These are phyloP conservation scores for Penicillium sp. DNA, from an alignment of 2,329 filamentous ascomycete genomes.

Conservation along the genomic window DNA sequence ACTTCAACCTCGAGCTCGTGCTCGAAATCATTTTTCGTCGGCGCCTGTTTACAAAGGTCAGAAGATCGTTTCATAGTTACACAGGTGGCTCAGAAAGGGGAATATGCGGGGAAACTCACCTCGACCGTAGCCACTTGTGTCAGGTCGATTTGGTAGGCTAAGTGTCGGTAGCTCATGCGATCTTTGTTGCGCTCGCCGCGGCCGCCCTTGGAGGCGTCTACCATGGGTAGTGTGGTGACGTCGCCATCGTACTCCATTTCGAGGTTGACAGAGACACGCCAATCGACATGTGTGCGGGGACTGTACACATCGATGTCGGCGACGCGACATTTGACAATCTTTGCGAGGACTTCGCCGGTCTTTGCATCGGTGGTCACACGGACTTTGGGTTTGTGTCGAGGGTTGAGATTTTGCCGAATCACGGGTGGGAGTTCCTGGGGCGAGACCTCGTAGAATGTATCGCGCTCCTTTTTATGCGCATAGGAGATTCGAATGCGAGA, in stretches of 20 bases:
- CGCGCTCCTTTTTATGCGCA: slow-evolving; percentile 79
- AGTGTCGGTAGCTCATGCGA: slow-evolving; percentile 86
- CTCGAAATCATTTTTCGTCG: slow-evolving; percentile 49
- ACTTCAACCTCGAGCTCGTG: slow-evolving; percentile 59
- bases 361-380: slow-evolving; percentile 80
- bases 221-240: slow-evolving; percentile 59
- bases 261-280: slow-evolving; percentile 90
- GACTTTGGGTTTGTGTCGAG: slow-evolving; percentile 66
- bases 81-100: slow-evolving; percentile 11
- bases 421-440: slow-evolving; percentile 67
- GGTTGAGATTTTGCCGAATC: slow-evolving; percentile 65
- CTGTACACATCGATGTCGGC: slow-evolving; percentile 87
- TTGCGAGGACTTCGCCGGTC: slow-evolving; percentile 71
- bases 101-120: slow-evolving; percentile 38
- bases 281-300: slow-evolving; percentile 79
- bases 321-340: slow-evolving; percentile 91
- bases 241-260: slow-evolving; percentile 86
- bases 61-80: slow-evolving; percentile 21
- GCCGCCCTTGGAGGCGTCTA: slow-evolving; percentile 46
- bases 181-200: slow-evolving; percentile 78
- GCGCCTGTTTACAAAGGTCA: slow-evolving; percentile 33
- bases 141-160: slow-evolving; percentile 87
- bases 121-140: slow-evolving; percentile 77
- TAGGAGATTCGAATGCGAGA: slow-evolving; percentile 66
- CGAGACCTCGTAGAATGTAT: slow-evolving; percentile 81